Evolutionary conservation across 2,329 filamentous ascomycete genomes (phyloP), one percentile per base, ranked within the genome.

Genomic region (Fusarium hainanense): DNA sequence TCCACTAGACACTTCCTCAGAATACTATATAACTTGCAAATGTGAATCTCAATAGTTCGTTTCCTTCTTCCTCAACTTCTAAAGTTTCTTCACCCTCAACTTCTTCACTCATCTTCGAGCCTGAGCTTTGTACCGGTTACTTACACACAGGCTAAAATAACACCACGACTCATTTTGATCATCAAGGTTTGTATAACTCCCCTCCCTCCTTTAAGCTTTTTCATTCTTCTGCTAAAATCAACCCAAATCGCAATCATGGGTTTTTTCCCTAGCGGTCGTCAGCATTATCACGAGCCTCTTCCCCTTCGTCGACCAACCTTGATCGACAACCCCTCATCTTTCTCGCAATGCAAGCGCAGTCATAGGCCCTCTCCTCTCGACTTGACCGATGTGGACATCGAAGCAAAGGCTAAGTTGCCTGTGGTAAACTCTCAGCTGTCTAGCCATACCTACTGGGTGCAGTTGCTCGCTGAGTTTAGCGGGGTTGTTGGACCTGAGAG

Each of bases 271-370:
- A 30, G 44, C 7, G 52, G 40, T 8, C 27, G 28, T 7, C 20
- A 56, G 16, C 54, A 57, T 23, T 60, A 37, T 11, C 43, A 54
- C 6, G 27, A 47, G 7, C 54, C 67, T 60, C 68, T 70, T 0
- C 68, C 68, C 7, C 47, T 70, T 5, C 50, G 68, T 2, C 25
- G 46, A 6, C 11, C 20, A 16, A 2, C n/a, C 7, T 16, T 32
- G n/a, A 16, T 37, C 21, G 34, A 28, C 11, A 41, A 4, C 10
- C 34, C 58, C 3, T 30, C 43, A 0, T 32, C 30, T 25, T 70
- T 70, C 34, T 57, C 54, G 2, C 43, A 70, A 12, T 37, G 47
- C 4, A 44, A 18, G 25, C 63, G 68, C 4, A 11, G 28, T 4
- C 49, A 40, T 16, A 42, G 48, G 4, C 68, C 68, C 7, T 2